Evolutionary conservation across 768 basidiomycete species (phyloP).

Genomic region (Amanita rubescens): DNA sequence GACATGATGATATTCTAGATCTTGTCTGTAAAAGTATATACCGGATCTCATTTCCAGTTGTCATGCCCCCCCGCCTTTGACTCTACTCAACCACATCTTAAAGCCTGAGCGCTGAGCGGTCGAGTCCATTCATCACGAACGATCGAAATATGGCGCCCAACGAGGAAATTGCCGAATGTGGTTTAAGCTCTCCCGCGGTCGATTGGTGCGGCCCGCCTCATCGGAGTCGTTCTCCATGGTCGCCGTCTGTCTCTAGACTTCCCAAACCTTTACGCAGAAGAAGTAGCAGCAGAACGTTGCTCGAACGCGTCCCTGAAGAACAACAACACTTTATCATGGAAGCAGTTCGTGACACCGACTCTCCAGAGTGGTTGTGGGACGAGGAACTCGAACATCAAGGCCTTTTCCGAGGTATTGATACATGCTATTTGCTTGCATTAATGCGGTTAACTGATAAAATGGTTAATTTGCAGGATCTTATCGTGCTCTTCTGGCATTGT

Average conservation of each 20-base stretch:
- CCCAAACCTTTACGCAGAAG: neutral
- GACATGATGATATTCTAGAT: no score
- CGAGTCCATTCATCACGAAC: no score
- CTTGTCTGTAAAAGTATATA: no score
- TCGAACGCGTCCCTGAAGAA: conserved; percentile 3
- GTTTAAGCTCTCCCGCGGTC: neutral
- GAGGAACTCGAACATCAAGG: conserved; percentile 25
- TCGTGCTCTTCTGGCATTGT: conserved; percentile 42
- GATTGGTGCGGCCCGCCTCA: neutral
- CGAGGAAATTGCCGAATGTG: neutral
- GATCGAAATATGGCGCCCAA: no score
- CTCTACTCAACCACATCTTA: no score
- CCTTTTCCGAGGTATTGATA: conserved; percentile 23
- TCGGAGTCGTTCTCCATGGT: neutral
- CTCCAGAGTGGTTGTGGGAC: conserved; percentile 13
- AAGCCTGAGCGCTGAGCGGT: no score
- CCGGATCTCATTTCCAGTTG: no score
- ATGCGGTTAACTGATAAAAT: conserved; percentile 7
- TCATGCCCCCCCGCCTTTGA: no score
- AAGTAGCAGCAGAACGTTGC: neutral
- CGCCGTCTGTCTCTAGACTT: neutral
- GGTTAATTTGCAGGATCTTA: conserved; percentile 50
- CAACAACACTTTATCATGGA: neutral
- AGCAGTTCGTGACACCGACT: neutral
- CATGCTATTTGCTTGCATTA: neutral